Percentiles rank a stretch among this genome's conserved stretches.
Conservation (phyloP, 306 rosid species). For the Gleditsia sinensis region DNA sequence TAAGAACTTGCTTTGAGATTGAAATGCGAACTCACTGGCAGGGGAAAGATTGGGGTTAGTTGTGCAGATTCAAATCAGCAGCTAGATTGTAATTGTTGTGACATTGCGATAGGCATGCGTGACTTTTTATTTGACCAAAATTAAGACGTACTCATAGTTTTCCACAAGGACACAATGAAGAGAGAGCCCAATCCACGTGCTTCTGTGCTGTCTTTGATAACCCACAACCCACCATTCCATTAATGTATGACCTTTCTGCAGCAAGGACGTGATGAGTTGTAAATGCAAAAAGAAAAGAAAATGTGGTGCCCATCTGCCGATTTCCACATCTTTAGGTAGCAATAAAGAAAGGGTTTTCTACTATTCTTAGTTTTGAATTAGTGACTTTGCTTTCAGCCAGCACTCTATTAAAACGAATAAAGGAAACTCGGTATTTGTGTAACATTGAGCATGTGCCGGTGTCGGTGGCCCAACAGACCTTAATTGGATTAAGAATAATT, state of each 20-base stretch:
- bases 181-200: constrained; percentile 3
- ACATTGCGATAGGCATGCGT: constrained; percentile 18
- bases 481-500: neutral
- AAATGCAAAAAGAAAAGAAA: constrained; percentile 18
- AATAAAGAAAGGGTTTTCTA: neutral
- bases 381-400: neutral
- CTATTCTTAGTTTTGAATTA: neutral
- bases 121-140: constrained; percentile 34
- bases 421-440: constrained; percentile 9
- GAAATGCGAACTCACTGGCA: constrained; percentile 8
- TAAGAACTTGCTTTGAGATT: neutral
- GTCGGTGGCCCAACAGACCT: constrained; percentile 42
- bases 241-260: constrained; percentile 45
- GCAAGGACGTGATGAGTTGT: constrained; percentile 33
- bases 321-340: constrained; percentile 13
- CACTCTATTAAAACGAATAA: neutral
- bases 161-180: neutral
- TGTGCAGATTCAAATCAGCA: neutral
- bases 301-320: constrained; percentile 4
- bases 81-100: constrained; percentile 39
- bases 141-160: neutral
- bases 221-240: neutral
- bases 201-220: neutral
- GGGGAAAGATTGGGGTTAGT: neutral
- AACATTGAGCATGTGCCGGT: constrained; percentile 42